These are phyloP conservation scores for Huntiella moniliformis DNA, from an alignment of 2,329 filamentous ascomycete genomes.

Conservation along the genomic window DNA sequence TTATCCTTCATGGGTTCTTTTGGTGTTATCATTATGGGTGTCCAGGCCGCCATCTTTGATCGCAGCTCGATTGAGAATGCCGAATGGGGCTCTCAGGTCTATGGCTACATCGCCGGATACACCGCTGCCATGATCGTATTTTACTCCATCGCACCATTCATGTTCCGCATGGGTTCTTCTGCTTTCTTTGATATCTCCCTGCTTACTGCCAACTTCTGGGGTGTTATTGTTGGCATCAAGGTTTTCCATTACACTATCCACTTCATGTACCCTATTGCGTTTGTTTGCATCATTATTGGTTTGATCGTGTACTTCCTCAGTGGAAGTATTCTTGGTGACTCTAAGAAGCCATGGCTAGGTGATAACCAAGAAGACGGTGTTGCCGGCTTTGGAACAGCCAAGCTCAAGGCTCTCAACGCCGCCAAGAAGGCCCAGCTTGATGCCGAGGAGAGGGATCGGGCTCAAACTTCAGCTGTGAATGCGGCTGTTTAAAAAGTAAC, in stretches of 20 bases:
- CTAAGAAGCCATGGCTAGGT: constrained; percentile 88
- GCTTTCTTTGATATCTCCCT: constrained; percentile 95
- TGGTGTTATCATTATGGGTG: constrained; percentile 77
- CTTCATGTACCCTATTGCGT: constrained; percentile 88
- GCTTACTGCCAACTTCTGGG: constrained; percentile 93
- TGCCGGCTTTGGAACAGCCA: constrained; percentile 68
- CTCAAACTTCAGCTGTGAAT: not conserved
- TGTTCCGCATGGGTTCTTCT: constrained; percentile 76
- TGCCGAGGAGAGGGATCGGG: not conserved
- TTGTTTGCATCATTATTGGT: constrained; percentile 76
- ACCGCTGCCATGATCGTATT: constrained; percentile 69
- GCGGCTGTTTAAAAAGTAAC: not conserved
- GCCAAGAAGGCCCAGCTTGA: constrained; percentile 18
- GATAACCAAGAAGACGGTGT: constrained; percentile 67
- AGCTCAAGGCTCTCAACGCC: constrained; percentile 48
- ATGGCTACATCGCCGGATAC: constrained; percentile 75
- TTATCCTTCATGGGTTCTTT: constrained; percentile 79
- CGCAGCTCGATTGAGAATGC: constrained; percentile 48
- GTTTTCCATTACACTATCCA: constrained; percentile 69
- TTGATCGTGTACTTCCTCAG: constrained; percentile 76
- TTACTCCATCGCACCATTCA: constrained; percentile 69
- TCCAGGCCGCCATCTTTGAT: constrained; percentile 84
- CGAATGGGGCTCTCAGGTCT: constrained; percentile 47
- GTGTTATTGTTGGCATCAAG: constrained; percentile 73
- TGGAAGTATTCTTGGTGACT: constrained; percentile 66